Evolutionary conservation across 23 red algal genomes (phyloP).

Genomic region (Gracilaria domingensis): DNA sequence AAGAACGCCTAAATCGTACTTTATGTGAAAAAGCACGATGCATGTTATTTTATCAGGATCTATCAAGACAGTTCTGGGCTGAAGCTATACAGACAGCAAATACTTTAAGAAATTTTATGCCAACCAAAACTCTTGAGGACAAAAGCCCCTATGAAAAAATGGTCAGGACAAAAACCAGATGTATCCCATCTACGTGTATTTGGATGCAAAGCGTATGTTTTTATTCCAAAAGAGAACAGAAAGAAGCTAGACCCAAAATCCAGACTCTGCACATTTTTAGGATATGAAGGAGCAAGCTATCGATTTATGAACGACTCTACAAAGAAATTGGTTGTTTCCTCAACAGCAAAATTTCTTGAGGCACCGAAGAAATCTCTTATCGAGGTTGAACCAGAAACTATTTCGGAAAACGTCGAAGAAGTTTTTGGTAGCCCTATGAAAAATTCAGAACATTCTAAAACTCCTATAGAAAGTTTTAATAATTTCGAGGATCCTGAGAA

Average conservation of each 20-base stretch:
- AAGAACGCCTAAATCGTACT: not conserved
- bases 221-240: too few species aligned
- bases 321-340: not conserved
- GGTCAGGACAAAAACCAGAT: conserved; percentile 8
- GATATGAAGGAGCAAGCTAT: not conserved
- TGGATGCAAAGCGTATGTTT: conserved; percentile 44
- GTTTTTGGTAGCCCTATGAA: too few species aligned
- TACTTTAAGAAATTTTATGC: not conserved
- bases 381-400: not conserved
- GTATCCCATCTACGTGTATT: not conserved
- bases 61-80: too few species aligned
- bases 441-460: not conserved
- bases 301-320: conserved; percentile 6
- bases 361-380: not conserved
- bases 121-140: not conserved
- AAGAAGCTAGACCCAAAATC: too few species aligned
- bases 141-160: conserved; percentile 26
- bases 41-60: too few species aligned
- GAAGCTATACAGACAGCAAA: too few species aligned
- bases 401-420: not conserved
- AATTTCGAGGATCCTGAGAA: too few species aligned
- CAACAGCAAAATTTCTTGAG: not conserved
- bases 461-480: not conserved
- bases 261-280: too few species aligned
- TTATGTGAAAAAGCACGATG: too few species aligned